phyloP scores from a whole-genome alignment of 371 early-diverging fungal genomes.

The Actinomucor elegans region DNA sequence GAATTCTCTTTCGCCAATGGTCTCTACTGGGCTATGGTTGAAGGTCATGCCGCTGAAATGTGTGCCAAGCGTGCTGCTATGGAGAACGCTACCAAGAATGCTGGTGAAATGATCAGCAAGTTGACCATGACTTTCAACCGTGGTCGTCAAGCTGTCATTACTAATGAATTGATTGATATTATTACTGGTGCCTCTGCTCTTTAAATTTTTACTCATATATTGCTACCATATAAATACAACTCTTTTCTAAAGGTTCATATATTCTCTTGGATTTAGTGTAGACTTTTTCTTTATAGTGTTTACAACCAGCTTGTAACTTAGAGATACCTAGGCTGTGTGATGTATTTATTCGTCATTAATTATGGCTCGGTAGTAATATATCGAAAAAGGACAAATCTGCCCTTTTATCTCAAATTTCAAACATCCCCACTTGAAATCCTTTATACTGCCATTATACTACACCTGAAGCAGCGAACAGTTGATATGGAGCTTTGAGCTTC shows the following conservation, averaged over 20 bases:
- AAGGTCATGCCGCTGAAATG: conserved; percentile 97
- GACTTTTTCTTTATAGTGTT: too few species aligned
- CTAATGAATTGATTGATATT: conserved; percentile 95
- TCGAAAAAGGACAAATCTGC: too few species aligned
- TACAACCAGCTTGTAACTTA: too few species aligned
- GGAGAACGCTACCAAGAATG: conserved; percentile 99
- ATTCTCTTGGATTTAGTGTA: not conserved
- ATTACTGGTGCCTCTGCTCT: conserved; percentile 93
- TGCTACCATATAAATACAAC: not conserved
- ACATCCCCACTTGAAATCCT: too few species aligned
- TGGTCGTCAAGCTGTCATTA: conserved; percentile 95
- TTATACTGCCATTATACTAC: too few species aligned
- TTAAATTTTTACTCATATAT: conserved; percentile 37
- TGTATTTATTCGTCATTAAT: too few species aligned
- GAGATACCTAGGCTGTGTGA: too few species aligned
- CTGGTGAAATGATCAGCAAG: conserved; percentile 81
- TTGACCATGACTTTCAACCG: conserved; percentile 90
- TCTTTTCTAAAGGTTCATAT: not conserved
- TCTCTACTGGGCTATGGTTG: conserved; percentile 93
- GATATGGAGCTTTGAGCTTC: too few species aligned
- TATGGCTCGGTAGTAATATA: too few species aligned
- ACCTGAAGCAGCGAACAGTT: too few species aligned
- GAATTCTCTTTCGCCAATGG: conserved; percentile 94
- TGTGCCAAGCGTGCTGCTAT: conserved; percentile 96
- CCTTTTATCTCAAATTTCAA: too few species aligned